Base-by-base conservation (phyloP, 257 asterid species). In the Knoxia roxburghii region DNA sequence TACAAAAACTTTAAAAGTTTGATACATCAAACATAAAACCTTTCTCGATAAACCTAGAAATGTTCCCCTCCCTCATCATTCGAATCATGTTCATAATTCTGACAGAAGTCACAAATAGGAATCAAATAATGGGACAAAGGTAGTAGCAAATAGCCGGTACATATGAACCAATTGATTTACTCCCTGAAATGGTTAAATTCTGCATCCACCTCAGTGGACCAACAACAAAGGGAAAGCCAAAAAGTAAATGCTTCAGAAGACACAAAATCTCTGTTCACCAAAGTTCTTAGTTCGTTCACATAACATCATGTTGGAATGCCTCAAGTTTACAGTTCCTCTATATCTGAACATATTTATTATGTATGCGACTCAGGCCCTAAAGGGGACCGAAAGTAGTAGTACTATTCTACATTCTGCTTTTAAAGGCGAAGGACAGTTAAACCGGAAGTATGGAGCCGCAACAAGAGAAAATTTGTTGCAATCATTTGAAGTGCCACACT, bases 391-490 rank as follows among this genome's bases (percentile, higher is more conserved):
- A 43, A 11, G 15, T 51, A 46, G 53, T 11, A 29, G 37, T 46
- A 2, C n/a, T 33, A 64, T 64, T 18, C 7, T 27, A 64, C 69
- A 48, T 48, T 18, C 10, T 48, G 40, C 45, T 37, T 55, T 5
- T 0, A 57, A 63, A 63, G n/a, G 63, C 21, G 17, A 27, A 7
- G n/a, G 3, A 55, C 21, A 26, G 41, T 64, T 43, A 45, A 45
- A 15, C 7, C 6, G 7, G 18, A 64, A 13, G 8, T 20, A 64
- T 30, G 4, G 69, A 21, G 46, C 27, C 48, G 69, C 69, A 64
- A 48, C 58, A 48, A 48, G 46, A 30, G 21, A 29, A 64, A 64
- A 64, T 5, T 20, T 64, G 69, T 58, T 48, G 69, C 69, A 37
- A 61, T 30, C 14, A 2, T 14, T 7, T 57, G 0, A 61, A 61